Percentiles rank a stretch among this genome's conserved stretches.
These are phyloP conservation scores for Aspergillus udagawae DNA, from an alignment of 2,329 filamentous ascomycete species.

Conservation along the genomic window DNA sequence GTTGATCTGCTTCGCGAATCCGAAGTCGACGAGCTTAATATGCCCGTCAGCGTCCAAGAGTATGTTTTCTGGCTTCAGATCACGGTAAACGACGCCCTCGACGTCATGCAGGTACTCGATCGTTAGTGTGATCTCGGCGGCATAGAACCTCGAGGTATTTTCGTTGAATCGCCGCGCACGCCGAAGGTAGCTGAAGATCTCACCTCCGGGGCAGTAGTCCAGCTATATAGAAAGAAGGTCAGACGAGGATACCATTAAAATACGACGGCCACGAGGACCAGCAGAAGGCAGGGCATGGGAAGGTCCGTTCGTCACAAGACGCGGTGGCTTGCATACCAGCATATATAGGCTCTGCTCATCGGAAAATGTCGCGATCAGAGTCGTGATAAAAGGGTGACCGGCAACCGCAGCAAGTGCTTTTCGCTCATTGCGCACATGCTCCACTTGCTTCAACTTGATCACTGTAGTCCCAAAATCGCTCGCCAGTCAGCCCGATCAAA, in stretches of 20 bases:
- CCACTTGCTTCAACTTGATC: conserved; percentile 62
- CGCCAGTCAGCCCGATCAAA: conserved; percentile 7
- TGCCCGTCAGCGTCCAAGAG: conserved; percentile 62
- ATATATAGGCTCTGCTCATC: conserved; percentile 57
- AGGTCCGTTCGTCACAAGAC: not conserved
- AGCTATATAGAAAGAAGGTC: conserved; percentile 41
- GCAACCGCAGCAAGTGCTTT: conserved; percentile 59
- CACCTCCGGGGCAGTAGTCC: conserved; percentile 64
- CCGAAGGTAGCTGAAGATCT: conserved; percentile 63
- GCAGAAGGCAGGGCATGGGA: not conserved
- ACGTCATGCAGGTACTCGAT: conserved; percentile 62
- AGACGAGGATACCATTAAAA: not conserved
- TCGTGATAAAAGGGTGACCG: conserved; percentile 64
- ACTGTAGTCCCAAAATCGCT: conserved; percentile 28
- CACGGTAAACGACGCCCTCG: conserved; percentile 62
- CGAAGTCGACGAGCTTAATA: conserved; percentile 64
- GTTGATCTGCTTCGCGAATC: conserved; percentile 62
- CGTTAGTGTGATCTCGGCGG: conserved; percentile 62
- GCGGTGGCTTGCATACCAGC: conserved; percentile 36
- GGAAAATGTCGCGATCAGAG: conserved; percentile 61
- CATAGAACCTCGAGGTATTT: conserved; percentile 61
- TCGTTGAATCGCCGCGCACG: conserved; percentile 61
- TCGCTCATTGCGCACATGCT: conserved; percentile 65
- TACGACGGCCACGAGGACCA: not conserved
- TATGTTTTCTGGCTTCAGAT: conserved; percentile 65